Base-by-base conservation (phyloP, 116 monocot genomes). In the Iris pallida region DNA sequence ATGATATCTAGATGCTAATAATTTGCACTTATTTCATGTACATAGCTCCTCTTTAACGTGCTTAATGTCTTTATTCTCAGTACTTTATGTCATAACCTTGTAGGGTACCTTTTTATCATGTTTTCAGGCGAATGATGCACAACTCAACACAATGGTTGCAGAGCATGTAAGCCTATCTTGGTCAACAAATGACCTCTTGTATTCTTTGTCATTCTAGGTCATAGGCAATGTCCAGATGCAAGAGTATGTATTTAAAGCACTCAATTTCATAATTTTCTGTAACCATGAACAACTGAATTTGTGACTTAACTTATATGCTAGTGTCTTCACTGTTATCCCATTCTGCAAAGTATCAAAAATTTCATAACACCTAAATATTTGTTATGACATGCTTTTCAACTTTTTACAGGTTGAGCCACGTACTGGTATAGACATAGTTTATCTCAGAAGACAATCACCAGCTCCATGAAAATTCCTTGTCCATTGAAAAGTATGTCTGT, bases 141-240 rank as follows among this genome's bases (percentile, higher is more conserved):
- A 94, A 57, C 88, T 90, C 43, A 94, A 90, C 66, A 90, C 94
- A 55, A 85, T 87, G 82, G 94, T 94, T 54, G 88, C 90, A 60
- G 94, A 94, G 46, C 94, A 94, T 83, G 94, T 88, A 73, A 57
- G 45, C 16, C 68, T 15, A 45, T 19, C n/a, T 47, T 42, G 59
- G 40, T 20, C 53, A 9, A 9, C 30, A 45, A 63, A 6, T 19
- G 1, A 63, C 46, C 16, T 63, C 18, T 18, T 63, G 47, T 13
- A 63, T 14, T 9, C 17, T 51, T 13, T 9, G 49, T 51, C 49
- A 51, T 51, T 51, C 7, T 18, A 47, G 16, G 3, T 16, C 2
- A 12, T 63, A 46, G 47, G 18, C 45, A 61, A 44, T 42, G 61
- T 14, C 44, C 44, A 43, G 42, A 18, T 43, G 61, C 43, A 44